Evolutionary conservation across 192 early-diverging fungal species (phyloP).

Genomic region (Backusella parvicylindrica): DNA sequence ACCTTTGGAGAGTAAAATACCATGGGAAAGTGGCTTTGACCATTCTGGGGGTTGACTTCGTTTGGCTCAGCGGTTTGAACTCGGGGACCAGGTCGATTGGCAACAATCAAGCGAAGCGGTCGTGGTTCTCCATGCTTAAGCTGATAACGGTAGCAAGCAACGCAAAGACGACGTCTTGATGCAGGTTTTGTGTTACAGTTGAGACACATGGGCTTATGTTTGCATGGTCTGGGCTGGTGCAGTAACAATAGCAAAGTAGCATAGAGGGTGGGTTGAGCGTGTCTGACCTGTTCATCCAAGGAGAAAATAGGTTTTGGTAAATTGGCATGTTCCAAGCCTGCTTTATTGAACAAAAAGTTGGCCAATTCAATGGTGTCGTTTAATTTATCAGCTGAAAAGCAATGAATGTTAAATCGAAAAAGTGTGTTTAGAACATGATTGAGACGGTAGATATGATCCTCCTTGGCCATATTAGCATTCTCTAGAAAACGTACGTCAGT

Average conservation of each 20-base stretch:
- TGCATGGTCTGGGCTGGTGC: conserved; percentile 21
- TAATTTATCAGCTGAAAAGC: conserved; percentile 14
- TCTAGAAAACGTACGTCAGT: conserved; percentile 25
- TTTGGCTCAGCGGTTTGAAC: not conserved
- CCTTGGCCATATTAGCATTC: conserved; percentile 26
- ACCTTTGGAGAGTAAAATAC: conserved; percentile 12
- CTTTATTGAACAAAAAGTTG: conserved; percentile 18
- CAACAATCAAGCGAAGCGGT: conserved; percentile 25
- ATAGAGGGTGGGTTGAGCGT: conserved; percentile 12
- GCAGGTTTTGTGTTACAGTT: conserved; percentile 31
- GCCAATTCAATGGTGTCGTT: conserved; percentile 8
- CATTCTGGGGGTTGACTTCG: not conserved
- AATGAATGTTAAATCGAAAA: conserved; percentile 30
- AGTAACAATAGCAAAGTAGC: conserved; percentile 14
- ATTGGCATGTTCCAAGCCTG: conserved; percentile 8
- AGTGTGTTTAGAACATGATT: conserved; percentile 34
- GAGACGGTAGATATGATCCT: conserved; percentile 31
- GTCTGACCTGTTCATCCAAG: not conserved
- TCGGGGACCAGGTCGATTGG: conserved; percentile 15
- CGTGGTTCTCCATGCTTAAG: conserved; percentile 25
- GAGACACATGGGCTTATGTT: conserved; percentile 26
- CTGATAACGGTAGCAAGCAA: conserved; percentile 36
- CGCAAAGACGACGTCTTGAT: conserved; percentile 25
- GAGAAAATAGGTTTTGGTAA: conserved; percentile 14
- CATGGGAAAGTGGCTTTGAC: not conserved